A percentile compares a stretch with the other conserved stretches of the same genome.
These are phyloP conservation scores for Ceratocystis lukuohia DNA, from an alignment of 2,329 filamentous ascomycete genomes.

Conservation along the genomic window DNA sequence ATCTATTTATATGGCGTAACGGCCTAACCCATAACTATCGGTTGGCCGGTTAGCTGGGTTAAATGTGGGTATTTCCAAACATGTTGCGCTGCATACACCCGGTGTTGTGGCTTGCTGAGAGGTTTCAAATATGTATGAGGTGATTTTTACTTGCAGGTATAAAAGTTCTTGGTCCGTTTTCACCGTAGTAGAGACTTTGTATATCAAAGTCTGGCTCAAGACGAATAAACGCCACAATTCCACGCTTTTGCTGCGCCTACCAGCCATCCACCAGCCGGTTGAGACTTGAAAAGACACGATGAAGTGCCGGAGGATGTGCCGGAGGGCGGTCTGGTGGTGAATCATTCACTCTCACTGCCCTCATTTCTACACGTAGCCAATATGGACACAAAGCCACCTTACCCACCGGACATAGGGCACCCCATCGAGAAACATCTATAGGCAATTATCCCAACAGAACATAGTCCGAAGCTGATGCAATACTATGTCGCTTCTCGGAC, in stretches of 20 bases:
- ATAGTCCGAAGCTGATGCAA: not conserved
- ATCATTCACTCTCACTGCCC: not conserved
- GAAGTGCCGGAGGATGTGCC: not conserved
- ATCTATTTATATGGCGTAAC: not conserved
- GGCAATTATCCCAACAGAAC: not conserved
- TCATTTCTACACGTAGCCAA: no score
- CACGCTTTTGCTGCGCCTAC: not conserved
- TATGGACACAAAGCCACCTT: no score
- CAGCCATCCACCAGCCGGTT: not conserved
- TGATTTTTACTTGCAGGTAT: not conserved
- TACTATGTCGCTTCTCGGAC: no score
- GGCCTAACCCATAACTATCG: not conserved
- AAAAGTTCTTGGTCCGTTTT: not conserved
- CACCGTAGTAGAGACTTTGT: not conserved
- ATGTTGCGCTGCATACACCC: not conserved
- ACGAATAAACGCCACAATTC: not conserved
- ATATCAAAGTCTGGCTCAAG: not conserved
- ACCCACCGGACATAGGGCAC: no score
- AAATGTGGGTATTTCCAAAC: not conserved
- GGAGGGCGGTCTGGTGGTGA: not conserved
- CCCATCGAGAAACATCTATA: not conserved
- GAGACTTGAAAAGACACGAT: not conserved
- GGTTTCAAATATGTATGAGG: not conserved
- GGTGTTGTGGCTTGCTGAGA: not conserved
- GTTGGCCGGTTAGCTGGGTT: not conserved